Percentiles rank a stretch among this genome's conserved stretches.
Conservation (phyloP, 2,329 filamentous ascomycete species). For the Venturia oleaginea region DNA sequence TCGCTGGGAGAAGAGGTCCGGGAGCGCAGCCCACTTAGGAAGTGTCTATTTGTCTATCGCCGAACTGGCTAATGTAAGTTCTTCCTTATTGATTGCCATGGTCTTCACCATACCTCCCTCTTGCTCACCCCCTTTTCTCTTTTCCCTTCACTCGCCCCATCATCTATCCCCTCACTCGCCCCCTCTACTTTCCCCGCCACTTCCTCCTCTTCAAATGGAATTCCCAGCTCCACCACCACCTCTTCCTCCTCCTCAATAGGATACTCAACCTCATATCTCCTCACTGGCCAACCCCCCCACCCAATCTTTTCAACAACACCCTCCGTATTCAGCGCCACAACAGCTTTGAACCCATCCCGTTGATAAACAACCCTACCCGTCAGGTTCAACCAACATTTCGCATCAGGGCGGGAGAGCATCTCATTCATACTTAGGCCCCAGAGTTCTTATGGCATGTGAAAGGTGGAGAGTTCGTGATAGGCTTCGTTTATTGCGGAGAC, state of each 20-base stretch:
- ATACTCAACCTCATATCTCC: neutral
- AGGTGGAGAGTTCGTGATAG: neutral
- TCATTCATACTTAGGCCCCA: neutral
- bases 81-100: no score
- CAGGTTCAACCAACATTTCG: neutral
- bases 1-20: neutral
- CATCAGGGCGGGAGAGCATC: neutral
- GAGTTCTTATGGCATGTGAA: neutral
- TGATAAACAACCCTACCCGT: neutral
- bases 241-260: no score
- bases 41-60: no score
- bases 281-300: neutral
- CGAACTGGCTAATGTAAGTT: no score
- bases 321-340: neutral
- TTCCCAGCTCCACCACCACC: no score
- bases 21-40: no score
- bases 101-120: no score
- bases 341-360: neutral
- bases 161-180: neutral
- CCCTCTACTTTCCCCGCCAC: neutral
- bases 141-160: neutral
- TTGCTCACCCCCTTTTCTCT: no score
- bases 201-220: neutral
- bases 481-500: neutral
- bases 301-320: neutral